Conservation (phyloP, 1,139 yeast species). For the Blastobotrys aristatus region DNA sequence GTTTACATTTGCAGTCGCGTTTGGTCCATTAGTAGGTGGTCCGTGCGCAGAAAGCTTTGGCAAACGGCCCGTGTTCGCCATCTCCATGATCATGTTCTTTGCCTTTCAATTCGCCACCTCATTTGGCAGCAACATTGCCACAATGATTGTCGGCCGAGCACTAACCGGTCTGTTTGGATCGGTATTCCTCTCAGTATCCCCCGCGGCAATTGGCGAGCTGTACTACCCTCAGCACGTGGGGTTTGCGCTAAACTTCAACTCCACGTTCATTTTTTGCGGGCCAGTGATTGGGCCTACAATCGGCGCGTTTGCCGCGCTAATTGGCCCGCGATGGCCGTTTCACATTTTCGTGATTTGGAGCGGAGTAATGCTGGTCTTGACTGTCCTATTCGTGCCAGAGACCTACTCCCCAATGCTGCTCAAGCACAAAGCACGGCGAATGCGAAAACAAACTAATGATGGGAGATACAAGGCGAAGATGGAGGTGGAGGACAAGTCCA, state of each 20-base stretch:
- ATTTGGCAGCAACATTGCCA: slow-evolving; percentile 63
- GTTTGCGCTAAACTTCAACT: slow-evolving; percentile 58
- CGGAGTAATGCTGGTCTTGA: slow-evolving; percentile 46
- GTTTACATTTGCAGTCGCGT: slow-evolving; percentile 57
- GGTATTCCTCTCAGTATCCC: slow-evolving; percentile 68
- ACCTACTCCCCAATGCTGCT: slow-evolving; percentile 55
- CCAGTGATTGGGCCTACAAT: slow-evolving; percentile 61
- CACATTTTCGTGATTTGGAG: slow-evolving; percentile 59
- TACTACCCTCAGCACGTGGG: slow-evolving; percentile 57
- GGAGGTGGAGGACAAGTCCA: slow-evolving; percentile 23
- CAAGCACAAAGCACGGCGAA: slow-evolving; percentile 22
- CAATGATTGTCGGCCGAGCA: slow-evolving; percentile 58
- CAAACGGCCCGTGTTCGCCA: slow-evolving; percentile 47
- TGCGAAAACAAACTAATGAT: slow-evolving; percentile 27
- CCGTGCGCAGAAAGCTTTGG: slow-evolving; percentile 64
- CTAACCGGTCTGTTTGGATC: slow-evolving; percentile 58
- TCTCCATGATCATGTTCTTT: slow-evolving; percentile 37
- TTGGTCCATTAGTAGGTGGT: slow-evolving; percentile 59
- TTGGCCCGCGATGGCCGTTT: slow-evolving; percentile 47
- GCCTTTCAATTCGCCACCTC: slow-evolving; percentile 58
- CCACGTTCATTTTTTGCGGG: slow-evolving; percentile 59
- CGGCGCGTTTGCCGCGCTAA: slow-evolving; percentile 38
- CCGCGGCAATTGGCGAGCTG: slow-evolving; percentile 77
- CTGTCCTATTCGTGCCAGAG: slow-evolving; percentile 50
- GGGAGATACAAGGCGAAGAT: background rate